Percentiles rank a stretch among this genome's conserved stretches.
These are phyloP conservation scores for Physcomitrium patens DNA, from an alignment of 225 moss, liverwort and hornwort genomes.

Conservation along the genomic window DNA sequence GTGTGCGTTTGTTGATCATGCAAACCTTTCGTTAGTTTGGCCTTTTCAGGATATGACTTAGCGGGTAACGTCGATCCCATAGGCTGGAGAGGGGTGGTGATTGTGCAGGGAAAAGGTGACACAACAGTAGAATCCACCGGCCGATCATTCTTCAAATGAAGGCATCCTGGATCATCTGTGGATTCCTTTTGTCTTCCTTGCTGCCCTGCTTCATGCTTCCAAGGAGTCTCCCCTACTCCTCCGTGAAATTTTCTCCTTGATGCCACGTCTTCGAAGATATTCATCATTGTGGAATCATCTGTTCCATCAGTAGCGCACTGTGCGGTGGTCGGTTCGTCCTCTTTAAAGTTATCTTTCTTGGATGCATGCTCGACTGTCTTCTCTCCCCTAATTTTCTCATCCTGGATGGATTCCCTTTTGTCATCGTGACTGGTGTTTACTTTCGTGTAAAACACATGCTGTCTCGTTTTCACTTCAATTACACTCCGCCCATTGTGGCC, in stretches of 20 bases:
- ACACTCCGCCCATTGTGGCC: constrained; percentile 43
- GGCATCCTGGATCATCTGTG: constrained; percentile 25
- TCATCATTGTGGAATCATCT: constrained; percentile 27
- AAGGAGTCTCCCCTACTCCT: constrained; percentile 40
- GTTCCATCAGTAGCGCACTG: constrained; percentile 19
- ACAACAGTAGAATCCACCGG: constrained; percentile 5
- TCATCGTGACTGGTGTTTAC: constrained; percentile 23
- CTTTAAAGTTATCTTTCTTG: constrained; percentile 26
- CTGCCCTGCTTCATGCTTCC: constrained; percentile 33
- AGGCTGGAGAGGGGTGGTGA: constrained; percentile 39
- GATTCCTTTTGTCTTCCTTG: constrained; percentile 25
- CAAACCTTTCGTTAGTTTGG: constrained; percentile 31
- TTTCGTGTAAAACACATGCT: constrained; percentile 35
- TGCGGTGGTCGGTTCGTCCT: constrained; percentile 14
- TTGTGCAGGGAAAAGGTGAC: constrained; percentile 24
- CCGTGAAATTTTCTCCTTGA: constrained; percentile 31
- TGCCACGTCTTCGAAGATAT: constrained; percentile 35
- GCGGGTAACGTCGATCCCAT: constrained; percentile 19
- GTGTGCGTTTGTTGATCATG: constrained; percentile 28
- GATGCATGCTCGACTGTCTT: constrained; percentile 19
- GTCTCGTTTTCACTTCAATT: constrained; percentile 37
- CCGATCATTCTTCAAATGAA: constrained; percentile 13
- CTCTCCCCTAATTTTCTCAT: constrained; percentile 20
- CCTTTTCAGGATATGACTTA: constrained; percentile 25
- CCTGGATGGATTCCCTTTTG: constrained; percentile 26